Percentiles rank a stretch among this genome's conserved stretches.
Conservation (phyloP, 805 yeast species). For the Zygosaccharomyces bisporus region DNA sequence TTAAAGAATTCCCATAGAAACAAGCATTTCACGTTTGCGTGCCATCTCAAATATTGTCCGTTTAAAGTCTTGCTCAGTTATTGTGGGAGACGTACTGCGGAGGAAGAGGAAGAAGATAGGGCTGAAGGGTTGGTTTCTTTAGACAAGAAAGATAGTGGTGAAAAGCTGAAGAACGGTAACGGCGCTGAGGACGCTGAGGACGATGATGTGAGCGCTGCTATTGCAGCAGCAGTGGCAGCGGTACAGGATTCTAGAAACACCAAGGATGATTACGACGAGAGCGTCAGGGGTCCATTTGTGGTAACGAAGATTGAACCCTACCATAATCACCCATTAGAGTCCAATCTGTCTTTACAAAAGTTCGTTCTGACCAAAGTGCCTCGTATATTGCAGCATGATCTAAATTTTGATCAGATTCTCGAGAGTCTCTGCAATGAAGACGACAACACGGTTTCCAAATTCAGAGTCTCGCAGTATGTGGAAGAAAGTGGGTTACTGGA, state of each 20-base stretch:
- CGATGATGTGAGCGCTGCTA: conserved; percentile 34
- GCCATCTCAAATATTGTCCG: conserved; percentile 35
- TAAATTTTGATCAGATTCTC: conserved; percentile 33
- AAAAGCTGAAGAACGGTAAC: conserved; percentile 7
- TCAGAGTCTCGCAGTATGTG: conserved; percentile 34
- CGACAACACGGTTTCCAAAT: conserved; percentile 32
- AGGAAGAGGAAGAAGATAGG: conserved; percentile 13
- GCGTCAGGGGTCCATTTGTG: conserved; percentile 32
- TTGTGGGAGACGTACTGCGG: conserved; percentile 24
- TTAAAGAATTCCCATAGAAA: conserved; percentile 36
- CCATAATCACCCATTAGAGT: conserved; percentile 35
- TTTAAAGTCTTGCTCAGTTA: conserved; percentile 35
- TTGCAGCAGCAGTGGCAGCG: conserved; percentile 37
- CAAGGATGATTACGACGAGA: conserved; percentile 9
- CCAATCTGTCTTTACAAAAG: conserved; percentile 30
- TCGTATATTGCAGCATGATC: conserved; percentile 33
- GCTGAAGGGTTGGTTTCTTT: conserved; percentile 8
- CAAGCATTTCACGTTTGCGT: conserved; percentile 37
- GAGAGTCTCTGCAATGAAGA: conserved; percentile 33
- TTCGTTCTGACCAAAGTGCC: conserved; percentile 36
- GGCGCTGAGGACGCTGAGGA: conserved; percentile 19
- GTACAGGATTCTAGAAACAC: conserved; percentile 25
- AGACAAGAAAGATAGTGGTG: conserved; percentile 12
- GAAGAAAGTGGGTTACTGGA: conserved; percentile 34
- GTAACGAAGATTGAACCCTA: conserved; percentile 37